Base-by-base conservation (phyloP, 371 early-diverging fungal genomes). In the Circinella umbellata region DNA sequence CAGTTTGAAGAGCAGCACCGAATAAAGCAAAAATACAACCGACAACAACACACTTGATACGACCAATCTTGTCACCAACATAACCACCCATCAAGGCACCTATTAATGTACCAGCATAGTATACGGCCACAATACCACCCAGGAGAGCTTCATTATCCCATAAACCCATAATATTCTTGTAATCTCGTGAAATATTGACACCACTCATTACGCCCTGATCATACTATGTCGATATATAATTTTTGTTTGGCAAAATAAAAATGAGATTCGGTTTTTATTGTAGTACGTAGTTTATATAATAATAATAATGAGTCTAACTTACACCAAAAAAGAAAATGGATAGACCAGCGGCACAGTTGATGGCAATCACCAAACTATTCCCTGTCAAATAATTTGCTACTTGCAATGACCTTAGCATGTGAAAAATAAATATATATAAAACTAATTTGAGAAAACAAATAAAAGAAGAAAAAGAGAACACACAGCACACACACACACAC, bases 311-410 rank as follows among this genome's bases (percentile, higher is more conserved):
- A 27, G 2, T 2, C 6, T 42, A 1, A 72, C 75, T 72, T 77
- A 82, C 82, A 15, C 82, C 82, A 78, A 82, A 82, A n/a, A n/a
- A n/a, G n/a, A n/a, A n/a, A n/a, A 82, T 82, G 59, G 76, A 76
- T 51, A 82, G 76, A 59, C 80, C 82, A 51, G 82, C 82, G 60
- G 79, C 80, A 46, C 72, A 39, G 42, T 82, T 82, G 55, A 82
- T 79, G 37, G 74, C 75, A 3, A 75, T 36, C 9, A 82, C 72
- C 54, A 82, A 67, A 35, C 59, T 49, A 37, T 68, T 61, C 38
- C 73, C 73, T 15, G 48, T n/a, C 9, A 70, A 39, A 18, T 59
- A 37, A 18, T 55, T 70, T 8, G 49, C 35, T n/a, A 70, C n/a
- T 27, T 63, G 42, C 6, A 9, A 3, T 42, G 42, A 42, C 42